A percentile compares a stretch with the other conserved stretches of the same genome.
Conservation (phyloP, 208 protist species). For the Trichomonas tenax region DNA sequence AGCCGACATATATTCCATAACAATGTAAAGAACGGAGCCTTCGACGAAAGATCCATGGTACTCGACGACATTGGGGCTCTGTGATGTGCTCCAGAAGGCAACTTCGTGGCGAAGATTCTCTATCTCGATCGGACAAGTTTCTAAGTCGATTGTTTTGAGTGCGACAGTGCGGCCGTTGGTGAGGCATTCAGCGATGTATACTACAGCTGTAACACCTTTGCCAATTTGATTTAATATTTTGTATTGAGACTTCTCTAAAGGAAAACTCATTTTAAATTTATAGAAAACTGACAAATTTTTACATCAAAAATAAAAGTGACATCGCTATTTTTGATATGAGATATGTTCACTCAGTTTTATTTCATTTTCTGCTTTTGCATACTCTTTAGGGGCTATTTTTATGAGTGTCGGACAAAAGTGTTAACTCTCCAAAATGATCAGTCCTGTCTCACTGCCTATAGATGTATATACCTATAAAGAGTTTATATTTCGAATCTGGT, state of each 20-base stretch:
- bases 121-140: background rate
- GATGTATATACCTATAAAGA: no score
- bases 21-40: background rate
- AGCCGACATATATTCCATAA: background rate
- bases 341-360: no score
- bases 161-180: background rate
- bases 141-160: background rate
- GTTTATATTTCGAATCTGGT: no score
- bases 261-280: background rate
- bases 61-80: background rate
- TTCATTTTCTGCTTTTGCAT: no score
- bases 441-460: no score
- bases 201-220: background rate
- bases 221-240: background rate
- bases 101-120: background rate
- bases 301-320: no score
- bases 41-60: slow-evolving; percentile 6
- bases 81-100: background rate
- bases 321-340: no score
- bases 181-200: background rate
- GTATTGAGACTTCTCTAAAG: background rate
- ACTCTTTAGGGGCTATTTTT: no score
- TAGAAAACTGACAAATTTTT: background rate
- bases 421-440: no score
- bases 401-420: no score